Conservation (phyloP, 768 basidiomycete species). For the Podaxis sp. region DNA sequence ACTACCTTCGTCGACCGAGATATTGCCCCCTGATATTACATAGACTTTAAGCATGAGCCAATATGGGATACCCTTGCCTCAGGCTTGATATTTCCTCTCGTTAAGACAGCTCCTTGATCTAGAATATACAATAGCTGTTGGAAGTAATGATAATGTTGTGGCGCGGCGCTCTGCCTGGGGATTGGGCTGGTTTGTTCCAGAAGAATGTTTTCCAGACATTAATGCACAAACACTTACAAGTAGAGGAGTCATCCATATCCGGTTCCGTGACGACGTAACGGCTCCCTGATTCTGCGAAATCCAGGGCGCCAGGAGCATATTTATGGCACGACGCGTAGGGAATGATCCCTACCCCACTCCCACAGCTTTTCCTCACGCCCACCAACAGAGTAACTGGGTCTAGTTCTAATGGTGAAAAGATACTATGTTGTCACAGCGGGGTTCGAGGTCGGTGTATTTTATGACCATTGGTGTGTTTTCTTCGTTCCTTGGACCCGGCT, state of each 20-base stretch:
- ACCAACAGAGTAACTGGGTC: background rate
- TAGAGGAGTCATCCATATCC: constrained; percentile 5
- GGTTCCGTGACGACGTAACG: constrained; percentile 8
- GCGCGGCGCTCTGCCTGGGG: background rate
- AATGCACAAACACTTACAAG: background rate
- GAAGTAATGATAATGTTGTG: constrained; percentile 13
- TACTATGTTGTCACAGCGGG: constrained; percentile 12
- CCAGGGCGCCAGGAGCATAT: constrained; percentile 9
- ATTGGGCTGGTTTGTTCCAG: background rate
- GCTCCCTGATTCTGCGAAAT: background rate
- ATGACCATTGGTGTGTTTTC: constrained; percentile 5
- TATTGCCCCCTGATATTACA: background rate
- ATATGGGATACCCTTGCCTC: constrained; percentile 2
- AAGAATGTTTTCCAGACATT: background rate
- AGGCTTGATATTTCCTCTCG: background rate
- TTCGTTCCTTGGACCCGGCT: background rate
- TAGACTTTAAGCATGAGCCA: background rate
- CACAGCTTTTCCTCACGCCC: constrained; percentile 2
- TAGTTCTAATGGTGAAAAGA: constrained; percentile 8
- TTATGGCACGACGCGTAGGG: constrained; percentile 8
- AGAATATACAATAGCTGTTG: constrained; percentile 12
- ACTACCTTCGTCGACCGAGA: background rate
- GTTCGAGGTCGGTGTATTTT: constrained; percentile 5
- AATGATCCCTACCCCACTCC: background rate
- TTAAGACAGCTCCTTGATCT: background rate